Evolutionary conservation across 345 rosid genomes (phyloP), one percentile per base, ranked within the genome.

Genomic region (Heritiera fomes): DNA sequence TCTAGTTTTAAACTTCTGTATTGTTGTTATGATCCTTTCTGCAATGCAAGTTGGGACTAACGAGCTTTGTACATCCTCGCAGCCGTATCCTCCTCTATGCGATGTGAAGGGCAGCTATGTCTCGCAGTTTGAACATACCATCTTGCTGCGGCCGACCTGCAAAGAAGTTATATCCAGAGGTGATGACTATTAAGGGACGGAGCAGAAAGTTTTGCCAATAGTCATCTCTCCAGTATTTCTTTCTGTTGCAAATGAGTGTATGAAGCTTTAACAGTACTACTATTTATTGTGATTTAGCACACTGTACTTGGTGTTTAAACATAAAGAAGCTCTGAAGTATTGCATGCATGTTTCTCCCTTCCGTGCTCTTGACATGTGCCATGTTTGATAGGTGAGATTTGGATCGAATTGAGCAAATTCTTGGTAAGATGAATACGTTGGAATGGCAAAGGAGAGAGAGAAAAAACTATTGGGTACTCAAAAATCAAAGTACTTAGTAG

Each of bases 101-200:
- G 98, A 92, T 80, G 82, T 86, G 47, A 92, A 90, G 80, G 99
- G 98, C 77, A 96, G 98, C 80, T 96, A 89, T 32, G 97, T 96
- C 0, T 94, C 98, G 49, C 99, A 96, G 83, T 96, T 88, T 32
- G 97, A 92, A 86, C 99, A 96, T 80, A 94, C 99, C 32, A 89
- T 96, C 69, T 83, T 93, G 60, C 92, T 96, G 13, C 92, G 99
- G 77, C 98, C 99, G 0, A 92, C 94, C 63, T 96, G 99, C 97
- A 94, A 94, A 86, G 98, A 96, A 86, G 98, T 94, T 65, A 83
- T 92, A 80, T 94, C 98, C 47, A 89, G 87, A 80, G 98, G 98
- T n/a, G 95, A 94, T 66, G 99, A 92, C 71, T 96, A 91, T 72
- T 96, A n/a, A 56, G 46, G 49, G 65, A 7, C 40, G 15, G 13